Evolutionary conservation across 441 rosid genomes (phyloP).

Genomic region (Gossypium lobatum): DNA sequence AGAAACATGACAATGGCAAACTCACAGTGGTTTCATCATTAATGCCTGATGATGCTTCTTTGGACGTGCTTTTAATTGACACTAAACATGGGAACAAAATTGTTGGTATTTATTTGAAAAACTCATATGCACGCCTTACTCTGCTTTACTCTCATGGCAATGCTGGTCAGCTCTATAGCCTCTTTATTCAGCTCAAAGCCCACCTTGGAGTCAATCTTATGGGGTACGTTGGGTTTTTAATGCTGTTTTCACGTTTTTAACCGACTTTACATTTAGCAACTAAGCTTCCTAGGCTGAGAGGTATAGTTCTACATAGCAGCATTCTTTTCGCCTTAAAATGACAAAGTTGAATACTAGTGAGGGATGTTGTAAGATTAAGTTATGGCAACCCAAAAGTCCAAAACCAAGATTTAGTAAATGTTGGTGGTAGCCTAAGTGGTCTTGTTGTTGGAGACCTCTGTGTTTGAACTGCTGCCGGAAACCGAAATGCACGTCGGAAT

Average conservation of each 20-base stretch:
- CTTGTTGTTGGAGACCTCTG: conserved; percentile 36
- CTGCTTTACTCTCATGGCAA: conserved; percentile 94
- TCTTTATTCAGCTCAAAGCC: conserved; percentile 91
- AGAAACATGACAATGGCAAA: conserved; percentile 58
- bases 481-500: conserved; percentile 20
- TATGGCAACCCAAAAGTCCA: conserved; percentile 34
- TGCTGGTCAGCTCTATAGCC: conserved; percentile 97
- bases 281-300: conserved; percentile 88
- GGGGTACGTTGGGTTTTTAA: conserved; percentile 43
- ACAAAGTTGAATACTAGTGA: conserved; percentile 23
- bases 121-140: conserved; percentile 85
- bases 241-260: conserved; percentile 25
- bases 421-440: conserved; percentile 32
- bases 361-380: conserved; percentile 48
- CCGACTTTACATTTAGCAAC: conserved; percentile 94
- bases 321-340: conserved; percentile 80
- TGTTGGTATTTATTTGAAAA: conserved; percentile 73
- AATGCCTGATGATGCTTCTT: conserved; percentile 54
- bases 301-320: conserved; percentile 87
- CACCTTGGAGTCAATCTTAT: conserved; percentile 92
- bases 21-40: conserved; percentile 65
- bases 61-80: conserved; percentile 67
- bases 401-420: conserved; percentile 26
- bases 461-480: conserved; percentile 22
- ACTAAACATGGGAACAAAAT: conserved; percentile 82